Base-by-base conservation (phyloP, 495 filamentous ascomycete genomes). In the Pseudotulostoma volvatum region DNA sequence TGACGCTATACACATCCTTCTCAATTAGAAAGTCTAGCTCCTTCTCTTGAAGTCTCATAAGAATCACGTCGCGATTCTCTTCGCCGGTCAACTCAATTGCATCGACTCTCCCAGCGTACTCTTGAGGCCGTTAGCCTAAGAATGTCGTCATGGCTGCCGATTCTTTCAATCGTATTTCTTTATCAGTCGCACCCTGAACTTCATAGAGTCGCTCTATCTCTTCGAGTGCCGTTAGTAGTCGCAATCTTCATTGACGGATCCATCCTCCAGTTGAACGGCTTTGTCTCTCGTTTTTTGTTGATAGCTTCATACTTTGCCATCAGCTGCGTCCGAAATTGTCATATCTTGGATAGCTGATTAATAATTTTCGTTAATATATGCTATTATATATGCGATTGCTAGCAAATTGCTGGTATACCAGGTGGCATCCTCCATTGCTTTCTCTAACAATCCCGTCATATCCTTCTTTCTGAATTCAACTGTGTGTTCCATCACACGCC, bases 1-100 rank as follows among this genome's bases (percentile, higher is more conserved):
- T 67, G n/a, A 79, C 61, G 14, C 70, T 70, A 35, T 80, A 61
- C 36, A 76, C 76, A 13, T 72, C 70, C 51, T 69, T 61, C 33
- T 64, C 70, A 19, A 77, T 76, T 39, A 70, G 41, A 40, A 61
- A 64, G 42, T 64, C 64, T 34, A 71, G 64, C 19, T 73, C 67
- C 18, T 62, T 59, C n/a, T 70, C 67, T 45, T 64, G 40, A 28
- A 28, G 23, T 28, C 23, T 28, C 23, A 28, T 28, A 11, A 28
- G 23, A 11, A 28, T 28, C 23, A 28, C 23, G 23, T 28, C 23
- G 23, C 23, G 23, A 28, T 28, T 11, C 11, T 5, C 11, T 5
- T 28, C 23, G 23, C 23, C 23, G 5, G 11, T 28, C 11, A 11
- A 28, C 11, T 28, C 23, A 11, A 28, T 28, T 28, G 23, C 23